Conservation (phyloP, 805 yeast species). For the Sugiyamaella americana region DNA sequence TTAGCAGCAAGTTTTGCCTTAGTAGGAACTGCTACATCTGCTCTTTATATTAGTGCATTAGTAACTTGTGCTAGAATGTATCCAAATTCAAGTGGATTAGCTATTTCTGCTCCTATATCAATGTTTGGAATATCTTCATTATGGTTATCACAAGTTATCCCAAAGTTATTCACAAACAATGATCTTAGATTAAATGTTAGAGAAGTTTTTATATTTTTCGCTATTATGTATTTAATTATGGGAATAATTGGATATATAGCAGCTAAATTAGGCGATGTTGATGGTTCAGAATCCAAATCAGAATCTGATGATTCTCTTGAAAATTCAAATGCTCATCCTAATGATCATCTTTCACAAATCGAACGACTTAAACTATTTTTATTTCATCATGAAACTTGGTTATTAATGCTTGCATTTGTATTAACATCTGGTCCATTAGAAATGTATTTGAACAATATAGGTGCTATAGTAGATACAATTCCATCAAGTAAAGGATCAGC, state of each 20-base stretch:
- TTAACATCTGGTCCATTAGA: constrained; percentile 79
- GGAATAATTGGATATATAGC: constrained; percentile 25
- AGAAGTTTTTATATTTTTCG: constrained; percentile 20
- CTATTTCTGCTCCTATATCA: constrained; percentile 84
- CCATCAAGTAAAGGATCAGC: constrained; percentile 17
- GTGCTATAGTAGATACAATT: constrained; percentile 52
- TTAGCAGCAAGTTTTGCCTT: constrained; percentile 24
- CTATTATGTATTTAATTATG: constrained; percentile 19
- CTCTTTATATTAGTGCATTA: constrained; percentile 32
- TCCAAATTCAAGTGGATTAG: constrained; percentile 67
- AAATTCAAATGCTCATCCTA: constrained; percentile 5
- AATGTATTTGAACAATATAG: constrained; percentile 76
- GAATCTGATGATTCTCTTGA: constrained; percentile 21
- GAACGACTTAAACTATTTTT: constrained; percentile 32
- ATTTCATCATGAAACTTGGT: constrained; percentile 54
- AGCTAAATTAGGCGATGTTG: constrained; percentile 30
- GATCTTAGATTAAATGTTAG: constrained; percentile 5
- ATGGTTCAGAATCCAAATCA: constrained; percentile 20
- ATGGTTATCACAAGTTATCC: constrained; percentile 56
- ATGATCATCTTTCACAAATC: constrained; percentile 21
- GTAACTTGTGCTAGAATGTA: constrained; percentile 81
- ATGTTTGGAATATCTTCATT: constrained; percentile 81
- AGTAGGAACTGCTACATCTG: constrained; percentile 37
- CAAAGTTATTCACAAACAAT: constrained; percentile 33
- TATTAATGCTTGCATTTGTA: constrained; percentile 57